Percentiles rank a stretch among this genome's conserved stretches.
phyloP scores from a whole-genome alignment of 2,329 filamentous ascomycete species.

The Huntiella omanensis region DNA sequence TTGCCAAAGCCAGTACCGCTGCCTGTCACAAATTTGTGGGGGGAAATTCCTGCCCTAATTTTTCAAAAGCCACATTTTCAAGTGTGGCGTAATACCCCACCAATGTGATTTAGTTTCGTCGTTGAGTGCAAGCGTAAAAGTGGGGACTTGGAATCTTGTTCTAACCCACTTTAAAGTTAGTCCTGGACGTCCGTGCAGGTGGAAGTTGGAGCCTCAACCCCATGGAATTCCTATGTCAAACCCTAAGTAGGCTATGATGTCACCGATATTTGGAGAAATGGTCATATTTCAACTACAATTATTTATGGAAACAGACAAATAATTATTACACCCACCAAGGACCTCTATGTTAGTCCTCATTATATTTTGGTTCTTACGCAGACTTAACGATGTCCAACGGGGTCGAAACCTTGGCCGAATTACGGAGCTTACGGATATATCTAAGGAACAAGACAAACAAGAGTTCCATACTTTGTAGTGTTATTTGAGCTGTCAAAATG shows the following conservation, averaged over 20 bases:
- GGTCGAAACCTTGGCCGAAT: conserved; percentile 15
- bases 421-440: conserved; percentile 53
- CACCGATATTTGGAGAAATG: no score
- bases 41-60: conserved; percentile 14
- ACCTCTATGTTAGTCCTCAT: neutral
- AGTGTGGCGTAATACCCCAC: neutral
- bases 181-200: no score
- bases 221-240: no score
- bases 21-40: conserved; percentile 11
- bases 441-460: conserved; percentile 72
- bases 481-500: neutral
- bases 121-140: no score
- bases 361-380: neutral
- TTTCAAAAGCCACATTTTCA: conserved; percentile 2
- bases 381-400: neutral
- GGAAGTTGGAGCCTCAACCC: no score
- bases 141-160: no score
- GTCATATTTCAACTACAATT: no score
- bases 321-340: no score
- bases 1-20: conserved; percentile 1
- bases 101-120: no score
- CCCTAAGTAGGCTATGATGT: no score
- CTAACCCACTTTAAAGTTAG: no score
- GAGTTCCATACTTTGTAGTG: conserved; percentile 52
- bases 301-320: no score